Evolutionary conservation across 768 basidiomycete species (phyloP).

Genomic region (Coprinellus aureogranulatus): DNA sequence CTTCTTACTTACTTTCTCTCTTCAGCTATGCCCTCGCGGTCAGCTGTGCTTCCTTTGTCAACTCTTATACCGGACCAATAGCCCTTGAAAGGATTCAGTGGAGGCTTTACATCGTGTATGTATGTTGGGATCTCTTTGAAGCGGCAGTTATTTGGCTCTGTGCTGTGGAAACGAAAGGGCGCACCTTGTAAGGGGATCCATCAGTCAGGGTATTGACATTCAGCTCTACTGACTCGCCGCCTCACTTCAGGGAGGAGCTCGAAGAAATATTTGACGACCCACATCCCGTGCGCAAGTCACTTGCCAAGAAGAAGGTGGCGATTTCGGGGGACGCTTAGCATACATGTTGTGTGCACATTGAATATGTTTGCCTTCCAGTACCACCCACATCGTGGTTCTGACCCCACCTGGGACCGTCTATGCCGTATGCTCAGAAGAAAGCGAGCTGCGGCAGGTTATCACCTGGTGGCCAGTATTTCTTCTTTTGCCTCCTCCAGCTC

Average conservation of each 20-base stretch:
- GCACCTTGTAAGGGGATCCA: conserved; percentile 34
- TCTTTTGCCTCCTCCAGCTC: too few relatives aligned
- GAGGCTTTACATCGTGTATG: conserved; percentile 40
- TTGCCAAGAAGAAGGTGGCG: conserved; percentile 37
- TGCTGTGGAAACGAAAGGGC: conserved; percentile 42
- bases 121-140: conserved; percentile 41
- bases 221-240: not conserved
- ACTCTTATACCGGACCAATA: conserved; percentile 48
- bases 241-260: conserved; percentile 34
- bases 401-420: too few relatives aligned
- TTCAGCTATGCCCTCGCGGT: conserved; percentile 41
- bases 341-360: too few relatives aligned
- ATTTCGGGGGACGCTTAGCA: conserved; percentile 22
- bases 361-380: too few relatives aligned
- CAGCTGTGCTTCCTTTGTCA: conserved; percentile 46
- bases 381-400: too few relatives aligned
- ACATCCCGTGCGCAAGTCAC: conserved; percentile 39
- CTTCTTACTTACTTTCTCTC: conserved; percentile 5
- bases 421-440: too few relatives aligned
- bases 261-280: conserved; percentile 41
- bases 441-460: too few relatives aligned
- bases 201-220: not conserved
- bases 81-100: conserved; percentile 33
- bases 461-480: too few relatives aligned
- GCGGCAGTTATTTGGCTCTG: conserved; percentile 36